phyloP scores from a whole-genome alignment of 129 eudicot species.

The Flaveria bidentis region DNA sequence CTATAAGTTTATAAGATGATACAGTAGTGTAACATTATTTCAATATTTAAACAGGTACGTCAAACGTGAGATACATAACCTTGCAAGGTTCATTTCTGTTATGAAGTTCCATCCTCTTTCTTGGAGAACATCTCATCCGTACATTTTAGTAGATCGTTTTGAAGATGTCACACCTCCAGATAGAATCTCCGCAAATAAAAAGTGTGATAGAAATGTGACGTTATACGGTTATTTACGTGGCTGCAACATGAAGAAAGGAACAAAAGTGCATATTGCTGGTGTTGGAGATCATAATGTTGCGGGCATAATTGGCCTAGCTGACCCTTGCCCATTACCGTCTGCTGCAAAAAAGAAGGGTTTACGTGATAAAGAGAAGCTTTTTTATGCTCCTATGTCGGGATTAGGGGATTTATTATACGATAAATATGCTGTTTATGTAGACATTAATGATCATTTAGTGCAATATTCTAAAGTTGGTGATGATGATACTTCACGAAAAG shows the following conservation, averaged over 20 bases:
- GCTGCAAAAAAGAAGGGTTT: constrained; percentile 98
- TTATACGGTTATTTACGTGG: constrained; percentile 95
- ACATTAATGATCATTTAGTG: constrained; percentile 87
- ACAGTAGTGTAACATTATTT: not conserved
- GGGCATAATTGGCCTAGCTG: constrained; percentile 64
- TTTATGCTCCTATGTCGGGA: constrained; percentile 99
- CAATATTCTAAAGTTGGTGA: constrained; percentile 75
- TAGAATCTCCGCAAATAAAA: constrained; percentile 52
- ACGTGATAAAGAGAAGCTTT: constrained; percentile 91
- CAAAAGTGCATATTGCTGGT: constrained; percentile 96
- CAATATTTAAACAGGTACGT: constrained; percentile 60
- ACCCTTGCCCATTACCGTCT: constrained; percentile 97
- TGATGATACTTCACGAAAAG: constrained; percentile 49
- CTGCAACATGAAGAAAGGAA: constrained; percentile 89
- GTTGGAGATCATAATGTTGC: constrained; percentile 79
- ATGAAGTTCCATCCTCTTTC: constrained; percentile 90
- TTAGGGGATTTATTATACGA: constrained; percentile 90
- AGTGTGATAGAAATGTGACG: constrained; percentile 83
- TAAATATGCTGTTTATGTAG: constrained; percentile 92
- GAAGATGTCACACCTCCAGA: constrained; percentile 98
- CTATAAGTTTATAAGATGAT: not conserved
- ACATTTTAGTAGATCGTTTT: constrained; percentile 82
- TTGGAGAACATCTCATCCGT: constrained; percentile 92
- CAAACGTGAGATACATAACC: constrained; percentile 89
- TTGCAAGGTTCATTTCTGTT: constrained; percentile 92